These are phyloP conservation scores for Didymella pinodella DNA, from an alignment of 2,329 filamentous ascomycete species.

Conservation along the genomic window DNA sequence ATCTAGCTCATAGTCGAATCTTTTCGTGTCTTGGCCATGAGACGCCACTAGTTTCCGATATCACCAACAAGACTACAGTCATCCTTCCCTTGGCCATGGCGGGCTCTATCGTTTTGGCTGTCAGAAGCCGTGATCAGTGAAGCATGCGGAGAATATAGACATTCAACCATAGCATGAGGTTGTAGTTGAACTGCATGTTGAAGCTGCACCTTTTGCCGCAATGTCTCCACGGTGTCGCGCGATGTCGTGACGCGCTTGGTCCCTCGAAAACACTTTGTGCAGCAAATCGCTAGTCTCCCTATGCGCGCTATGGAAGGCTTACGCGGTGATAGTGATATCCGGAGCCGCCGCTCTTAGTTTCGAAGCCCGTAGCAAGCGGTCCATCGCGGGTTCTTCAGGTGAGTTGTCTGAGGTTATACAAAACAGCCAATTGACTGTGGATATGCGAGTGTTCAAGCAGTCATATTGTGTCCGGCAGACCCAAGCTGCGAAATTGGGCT, in stretches of 20 bases:
- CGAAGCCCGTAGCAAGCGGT: slow-evolving; percentile 3
- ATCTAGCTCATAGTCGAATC: slow-evolving; percentile 16
- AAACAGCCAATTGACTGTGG: background rate
- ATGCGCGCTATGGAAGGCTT: slow-evolving; percentile 6
- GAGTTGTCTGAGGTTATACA: background rate
- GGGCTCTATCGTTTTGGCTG: background rate
- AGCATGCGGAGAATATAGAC: background rate
- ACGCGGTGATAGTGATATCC: slow-evolving; percentile 7
- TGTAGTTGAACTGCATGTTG: background rate
- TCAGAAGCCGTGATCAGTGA: slow-evolving; percentile 1
- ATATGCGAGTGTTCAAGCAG: background rate
- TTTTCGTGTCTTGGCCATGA: slow-evolving; percentile 12
- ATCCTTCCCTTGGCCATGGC: slow-evolving; percentile 12
- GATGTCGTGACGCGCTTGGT: slow-evolving; percentile 3
- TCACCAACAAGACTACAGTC: slow-evolving; percentile 6
- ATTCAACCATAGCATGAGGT: background rate
- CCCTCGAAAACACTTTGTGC: slow-evolving; percentile 7
- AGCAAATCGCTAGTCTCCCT: slow-evolving; percentile 11
- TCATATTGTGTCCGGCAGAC: background rate
- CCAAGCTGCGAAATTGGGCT: background rate
- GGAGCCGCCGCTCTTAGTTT: slow-evolving; percentile 14
- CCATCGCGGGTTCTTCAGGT: background rate
- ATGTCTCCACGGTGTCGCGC: background rate
- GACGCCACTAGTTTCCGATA: slow-evolving; percentile 3
- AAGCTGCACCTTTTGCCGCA: slow-evolving; percentile 3